Percentiles rank a stretch among this genome's conserved stretches.
These are phyloP conservation scores for Eudorina sp. DNA, from an alignment of 139 green algal species.

Conservation along the genomic window DNA sequence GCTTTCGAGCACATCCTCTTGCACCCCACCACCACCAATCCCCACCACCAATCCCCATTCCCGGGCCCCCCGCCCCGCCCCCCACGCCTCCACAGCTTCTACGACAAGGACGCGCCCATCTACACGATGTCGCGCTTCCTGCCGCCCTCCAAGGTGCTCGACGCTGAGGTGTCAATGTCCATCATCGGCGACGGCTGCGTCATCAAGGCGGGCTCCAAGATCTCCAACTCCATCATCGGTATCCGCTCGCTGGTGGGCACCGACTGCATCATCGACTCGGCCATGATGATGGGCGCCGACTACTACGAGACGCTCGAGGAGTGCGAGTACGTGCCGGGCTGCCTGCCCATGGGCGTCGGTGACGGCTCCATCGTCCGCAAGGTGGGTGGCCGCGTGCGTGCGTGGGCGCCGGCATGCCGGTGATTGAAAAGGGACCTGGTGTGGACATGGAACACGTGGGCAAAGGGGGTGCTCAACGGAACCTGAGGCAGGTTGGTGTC, in stretches of 20 bases:
- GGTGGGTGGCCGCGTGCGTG: no score
- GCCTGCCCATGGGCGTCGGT: constrained; percentile 97
- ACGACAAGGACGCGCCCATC: constrained; percentile 78
- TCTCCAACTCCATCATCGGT: constrained; percentile 66
- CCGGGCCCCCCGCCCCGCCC: constrained; percentile 11
- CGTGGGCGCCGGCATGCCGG: no score
- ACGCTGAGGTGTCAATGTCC: constrained; percentile 74
- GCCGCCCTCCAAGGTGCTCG: constrained; percentile 74
- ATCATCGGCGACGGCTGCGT: constrained; percentile 87
- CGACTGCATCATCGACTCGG: constrained; percentile 77
- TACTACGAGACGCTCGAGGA: constrained; percentile 97
- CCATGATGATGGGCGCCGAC: constrained; percentile 97
- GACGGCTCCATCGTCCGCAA: constrained; percentile 67
- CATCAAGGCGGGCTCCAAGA: constrained; percentile 71
- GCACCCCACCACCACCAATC: no score
- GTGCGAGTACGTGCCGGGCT: constrained; percentile 77
- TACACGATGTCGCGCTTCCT: constrained; percentile 81
- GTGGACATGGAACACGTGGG: no score
- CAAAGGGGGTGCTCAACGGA: no score
- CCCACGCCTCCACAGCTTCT: constrained; percentile 75
- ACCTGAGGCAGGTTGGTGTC: no score
- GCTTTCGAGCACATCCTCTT: no score
- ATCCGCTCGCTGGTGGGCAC: constrained; percentile 73
- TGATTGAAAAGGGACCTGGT: no score
- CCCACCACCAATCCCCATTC: not conserved